Evolutionary conservation across 2,329 filamentous ascomycete genomes (phyloP).

Genomic region (Mariannaea sp.): DNA sequence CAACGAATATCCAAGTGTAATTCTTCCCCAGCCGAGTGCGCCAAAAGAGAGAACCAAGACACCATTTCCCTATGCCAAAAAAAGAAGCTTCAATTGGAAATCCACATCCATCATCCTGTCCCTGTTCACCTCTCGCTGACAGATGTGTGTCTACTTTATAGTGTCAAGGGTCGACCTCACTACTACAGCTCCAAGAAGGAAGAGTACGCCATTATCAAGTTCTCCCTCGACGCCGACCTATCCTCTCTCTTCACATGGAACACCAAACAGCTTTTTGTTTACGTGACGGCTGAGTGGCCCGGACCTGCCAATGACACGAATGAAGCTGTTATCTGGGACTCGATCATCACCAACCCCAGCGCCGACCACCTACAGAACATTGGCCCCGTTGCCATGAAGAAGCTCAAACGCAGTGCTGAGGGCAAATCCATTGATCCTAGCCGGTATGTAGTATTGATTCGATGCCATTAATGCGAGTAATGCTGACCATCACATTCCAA

Average conservation of each 20-base stretch:
- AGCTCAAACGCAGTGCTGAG: conserved; percentile 61
- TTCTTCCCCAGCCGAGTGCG: no score
- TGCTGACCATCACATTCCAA: conserved; percentile 36
- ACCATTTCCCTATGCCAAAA: conserved; percentile 33
- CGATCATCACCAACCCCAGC: conserved; percentile 79
- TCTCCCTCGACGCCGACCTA: conserved; percentile 90
- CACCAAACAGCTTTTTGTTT: conserved; percentile 97
- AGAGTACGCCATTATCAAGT: conserved; percentile 93
- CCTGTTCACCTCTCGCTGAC: conserved; percentile 16
- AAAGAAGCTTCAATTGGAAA: no score
- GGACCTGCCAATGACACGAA: conserved; percentile 53
- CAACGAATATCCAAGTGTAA: conserved; percentile 89
- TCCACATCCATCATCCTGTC: not conserved
- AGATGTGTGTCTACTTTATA: conserved; percentile 44
- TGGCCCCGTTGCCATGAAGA: conserved; percentile 64
- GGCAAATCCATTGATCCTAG: conserved; percentile 65
- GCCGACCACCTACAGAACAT: conserved; percentile 67
- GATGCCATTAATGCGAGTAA: not conserved
- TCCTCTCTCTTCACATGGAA: conserved; percentile 97
- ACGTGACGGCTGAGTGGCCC: conserved; percentile 81
- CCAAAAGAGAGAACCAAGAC: no score
- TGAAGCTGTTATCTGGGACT: conserved; percentile 93
- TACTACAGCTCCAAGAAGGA: conserved; percentile 93
- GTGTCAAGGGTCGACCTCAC: conserved; percentile 88
- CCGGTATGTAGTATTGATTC: conserved; percentile 49